Percentiles rank a stretch among this genome's conserved stretches.
Conservation (phyloP, 305 asterid genomes). For the Rubia occidens region DNA sequence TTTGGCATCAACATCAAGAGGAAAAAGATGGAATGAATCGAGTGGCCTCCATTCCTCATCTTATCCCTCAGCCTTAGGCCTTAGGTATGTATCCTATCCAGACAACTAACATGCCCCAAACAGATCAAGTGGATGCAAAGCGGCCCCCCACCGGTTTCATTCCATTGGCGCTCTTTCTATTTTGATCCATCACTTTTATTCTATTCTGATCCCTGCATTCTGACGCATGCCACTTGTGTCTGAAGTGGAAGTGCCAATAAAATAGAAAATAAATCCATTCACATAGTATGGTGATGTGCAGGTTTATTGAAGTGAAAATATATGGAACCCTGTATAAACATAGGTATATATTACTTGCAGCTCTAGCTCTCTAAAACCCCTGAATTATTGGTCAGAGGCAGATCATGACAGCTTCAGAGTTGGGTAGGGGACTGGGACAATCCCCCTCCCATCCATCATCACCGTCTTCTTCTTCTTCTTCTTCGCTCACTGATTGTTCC, state of each 20-base stretch:
- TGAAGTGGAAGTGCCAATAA: no score
- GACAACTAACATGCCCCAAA: not conserved
- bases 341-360: not conserved
- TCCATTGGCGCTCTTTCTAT: no score
- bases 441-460: slow-evolving; percentile 5
- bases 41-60: not conserved
- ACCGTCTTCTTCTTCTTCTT: not conserved
- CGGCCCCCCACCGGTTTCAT: not conserved
- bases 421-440: not conserved
- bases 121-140: not conserved
- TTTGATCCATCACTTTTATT: no score
- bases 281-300: not conserved
- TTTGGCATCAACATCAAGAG: not conserved
- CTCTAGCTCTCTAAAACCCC: not conserved
- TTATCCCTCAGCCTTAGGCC: not conserved
- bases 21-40: not conserved
- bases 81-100: not conserved
- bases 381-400: not conserved
- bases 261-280: no score
- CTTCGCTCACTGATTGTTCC: slow-evolving; percentile 18
- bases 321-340: not conserved
- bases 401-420: not conserved
- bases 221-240: no score
- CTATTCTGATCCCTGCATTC: no score
- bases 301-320: not conserved